phyloP scores from a whole-genome alignment of 148 eudicot species.

The Agrostemma githago region DNA sequence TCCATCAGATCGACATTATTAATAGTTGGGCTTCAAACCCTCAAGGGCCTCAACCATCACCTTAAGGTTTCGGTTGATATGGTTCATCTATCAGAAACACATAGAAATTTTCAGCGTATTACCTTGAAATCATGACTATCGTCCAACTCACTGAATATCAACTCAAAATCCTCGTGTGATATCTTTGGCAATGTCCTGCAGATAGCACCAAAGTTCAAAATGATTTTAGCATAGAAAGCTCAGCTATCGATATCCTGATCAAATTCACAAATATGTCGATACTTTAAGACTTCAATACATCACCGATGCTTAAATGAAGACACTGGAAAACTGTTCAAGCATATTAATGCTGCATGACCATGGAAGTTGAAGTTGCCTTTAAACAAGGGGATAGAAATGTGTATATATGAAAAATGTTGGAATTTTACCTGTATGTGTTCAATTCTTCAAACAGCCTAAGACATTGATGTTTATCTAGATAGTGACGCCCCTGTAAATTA shows the following conservation, averaged over 20 bases:
- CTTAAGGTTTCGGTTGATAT: background rate
- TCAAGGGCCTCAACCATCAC: background rate
- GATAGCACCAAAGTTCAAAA: background rate
- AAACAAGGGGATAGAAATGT: background rate
- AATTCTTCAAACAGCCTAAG: slow-evolving; percentile 72
- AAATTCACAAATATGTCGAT: slow-evolving; percentile 1
- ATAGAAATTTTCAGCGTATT: background rate
- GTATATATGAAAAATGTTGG: background rate
- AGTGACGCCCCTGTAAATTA: slow-evolving; percentile 41
- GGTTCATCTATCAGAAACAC: background rate
- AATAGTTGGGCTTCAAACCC: no score
- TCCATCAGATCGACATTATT: no score
- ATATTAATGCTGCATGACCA: background rate
- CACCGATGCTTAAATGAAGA: background rate
- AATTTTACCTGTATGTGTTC: slow-evolving; percentile 72
- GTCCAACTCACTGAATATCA: slow-evolving; percentile 81
- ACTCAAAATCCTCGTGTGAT: slow-evolving; percentile 77
- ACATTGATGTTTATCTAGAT: slow-evolving; percentile 68
- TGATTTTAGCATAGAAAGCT: background rate
- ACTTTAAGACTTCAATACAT: background rate
- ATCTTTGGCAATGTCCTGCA: slow-evolving; percentile 84
- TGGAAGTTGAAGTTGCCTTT: background rate
- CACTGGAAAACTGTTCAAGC: background rate
- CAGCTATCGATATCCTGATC: background rate
- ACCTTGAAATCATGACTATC: slow-evolving; percentile 84